Percentiles rank a stretch among this genome's conserved stretches.
These are phyloP conservation scores for Ceriops decandra DNA, from an alignment of 345 rosid species.

Conservation along the genomic window DNA sequence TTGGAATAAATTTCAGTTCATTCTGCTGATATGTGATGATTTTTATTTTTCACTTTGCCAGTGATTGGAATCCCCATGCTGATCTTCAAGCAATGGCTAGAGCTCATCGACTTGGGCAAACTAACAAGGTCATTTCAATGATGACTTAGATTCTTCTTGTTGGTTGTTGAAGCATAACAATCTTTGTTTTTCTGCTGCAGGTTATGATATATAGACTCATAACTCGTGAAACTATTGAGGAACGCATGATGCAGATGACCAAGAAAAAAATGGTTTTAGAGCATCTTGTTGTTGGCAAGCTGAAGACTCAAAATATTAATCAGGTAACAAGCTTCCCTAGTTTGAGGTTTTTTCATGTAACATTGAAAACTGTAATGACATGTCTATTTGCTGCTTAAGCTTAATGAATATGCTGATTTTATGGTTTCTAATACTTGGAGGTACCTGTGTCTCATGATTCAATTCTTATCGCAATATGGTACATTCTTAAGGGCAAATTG, in stretches of 20 bases:
- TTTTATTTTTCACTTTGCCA: conserved; percentile 33
- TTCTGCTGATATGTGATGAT: conserved; percentile 8
- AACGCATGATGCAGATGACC: conserved; percentile 98
- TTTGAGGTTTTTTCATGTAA: background rate
- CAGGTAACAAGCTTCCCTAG: conserved; percentile 50
- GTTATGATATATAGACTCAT: conserved; percentile 94
- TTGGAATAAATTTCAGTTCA: background rate
- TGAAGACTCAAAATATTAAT: conserved; percentile 91
- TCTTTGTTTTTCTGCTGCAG: conserved; percentile 41
- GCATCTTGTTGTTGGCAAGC: conserved; percentile 98
- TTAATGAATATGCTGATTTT: background rate
- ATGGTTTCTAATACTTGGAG: background rate
- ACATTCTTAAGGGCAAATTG: background rate
- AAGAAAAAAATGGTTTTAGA: conserved; percentile 99
- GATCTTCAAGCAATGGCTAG: conserved; percentile 99
- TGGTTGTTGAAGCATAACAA: background rate
- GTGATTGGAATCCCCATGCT: conserved; percentile 99
- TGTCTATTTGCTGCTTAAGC: background rate
- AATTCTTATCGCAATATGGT: background rate
- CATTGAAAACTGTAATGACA: background rate
- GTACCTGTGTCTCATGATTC: background rate
- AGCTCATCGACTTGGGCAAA: conserved; percentile 99
- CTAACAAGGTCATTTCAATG: conserved; percentile 63
- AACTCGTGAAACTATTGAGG: conserved; percentile 92
- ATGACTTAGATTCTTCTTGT: background rate